Evolutionary conservation across 2,329 filamentous ascomycete species (phyloP).

Genomic region (Penicillium sp.): DNA sequence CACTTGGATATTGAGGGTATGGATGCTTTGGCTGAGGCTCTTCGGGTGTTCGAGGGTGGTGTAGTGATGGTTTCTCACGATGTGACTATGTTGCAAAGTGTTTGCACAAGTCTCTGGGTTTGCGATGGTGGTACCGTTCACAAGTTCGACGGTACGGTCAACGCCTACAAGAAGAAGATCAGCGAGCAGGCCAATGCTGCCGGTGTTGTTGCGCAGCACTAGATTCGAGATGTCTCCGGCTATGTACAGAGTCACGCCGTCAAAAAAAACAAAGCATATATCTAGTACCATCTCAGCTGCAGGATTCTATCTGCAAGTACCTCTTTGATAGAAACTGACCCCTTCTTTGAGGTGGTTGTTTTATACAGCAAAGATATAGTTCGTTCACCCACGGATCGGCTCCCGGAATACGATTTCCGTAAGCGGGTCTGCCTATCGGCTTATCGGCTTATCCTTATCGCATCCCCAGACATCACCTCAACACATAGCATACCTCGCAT

Average conservation of each 20-base stretch:
- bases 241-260: constrained; percentile 7
- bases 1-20: constrained; percentile 99
- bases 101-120: constrained; percentile 94
- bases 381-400: neutral
- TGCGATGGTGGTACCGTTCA: constrained; percentile 92
- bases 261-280: constrained; percentile 8
- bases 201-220: constrained; percentile 65
- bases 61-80: constrained; percentile 99
- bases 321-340: too few relatives aligned
- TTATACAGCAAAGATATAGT: neutral
- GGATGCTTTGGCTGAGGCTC: constrained; percentile 85
- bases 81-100: constrained; percentile 96
- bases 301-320: neutral
- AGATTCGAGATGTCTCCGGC: constrained; percentile 5
- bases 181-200: constrained; percentile 82
- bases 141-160: constrained; percentile 93
- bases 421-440: constrained; percentile 13
- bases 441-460: constrained; percentile 15
- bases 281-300: neutral
- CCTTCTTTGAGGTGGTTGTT: too few relatives aligned
- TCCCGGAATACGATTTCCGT: constrained; percentile 7
- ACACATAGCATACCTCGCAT: neutral
- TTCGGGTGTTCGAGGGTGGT: constrained; percentile 86
- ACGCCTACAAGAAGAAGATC: constrained; percentile 97
- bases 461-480: constrained; percentile 11